Evolutionary conservation across 1,139 yeast genomes (phyloP).

Genomic region (Candida tetrigidarum): DNA sequence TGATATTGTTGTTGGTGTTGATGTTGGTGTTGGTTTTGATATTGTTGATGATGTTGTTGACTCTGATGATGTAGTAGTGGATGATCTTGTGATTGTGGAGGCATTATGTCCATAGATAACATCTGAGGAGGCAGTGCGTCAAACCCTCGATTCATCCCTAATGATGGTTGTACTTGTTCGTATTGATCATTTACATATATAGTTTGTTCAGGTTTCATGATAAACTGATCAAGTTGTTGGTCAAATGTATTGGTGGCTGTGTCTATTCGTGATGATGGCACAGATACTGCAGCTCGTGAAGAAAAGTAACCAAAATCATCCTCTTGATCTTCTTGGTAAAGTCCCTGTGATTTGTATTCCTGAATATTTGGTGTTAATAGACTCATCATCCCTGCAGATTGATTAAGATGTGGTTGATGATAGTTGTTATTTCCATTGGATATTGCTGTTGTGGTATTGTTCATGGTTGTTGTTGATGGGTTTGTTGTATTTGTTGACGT

Average conservation of each 20-base stretch:
- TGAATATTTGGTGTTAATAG: slow-evolving; percentile 8
- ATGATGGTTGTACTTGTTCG: background rate
- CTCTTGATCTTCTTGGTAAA: slow-evolving; percentile 3
- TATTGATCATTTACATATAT: background rate
- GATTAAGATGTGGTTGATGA: background rate
- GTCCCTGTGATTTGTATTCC: slow-evolving; percentile 5
- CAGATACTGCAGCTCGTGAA: slow-evolving; percentile 16
- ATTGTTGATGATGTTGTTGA: slow-evolving; percentile 6
- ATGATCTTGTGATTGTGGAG: background rate
- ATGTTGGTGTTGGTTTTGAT: background rate
- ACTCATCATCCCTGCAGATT: background rate
- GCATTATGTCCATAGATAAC: background rate
- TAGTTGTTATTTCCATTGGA: background rate
- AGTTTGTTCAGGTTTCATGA: slow-evolving; percentile 6
- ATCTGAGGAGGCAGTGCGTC: no score
- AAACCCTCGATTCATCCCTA: background rate
- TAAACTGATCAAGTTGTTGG: slow-evolving; percentile 14
- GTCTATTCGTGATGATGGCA: slow-evolving; percentile 20
- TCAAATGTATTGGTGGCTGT: slow-evolving; percentile 13
- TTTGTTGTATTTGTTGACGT: no score
- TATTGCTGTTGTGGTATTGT: background rate
- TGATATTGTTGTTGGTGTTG: background rate
- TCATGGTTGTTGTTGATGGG: background rate
- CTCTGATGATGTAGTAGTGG: slow-evolving; percentile 8
- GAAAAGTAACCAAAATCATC: slow-evolving; percentile 15